A percentile compares a stretch with the other conserved stretches of the same genome.
These are phyloP conservation scores for Pseudogymnoascus sp. DNA, from an alignment of 2,329 filamentous ascomycete genomes.

Conservation along the genomic window DNA sequence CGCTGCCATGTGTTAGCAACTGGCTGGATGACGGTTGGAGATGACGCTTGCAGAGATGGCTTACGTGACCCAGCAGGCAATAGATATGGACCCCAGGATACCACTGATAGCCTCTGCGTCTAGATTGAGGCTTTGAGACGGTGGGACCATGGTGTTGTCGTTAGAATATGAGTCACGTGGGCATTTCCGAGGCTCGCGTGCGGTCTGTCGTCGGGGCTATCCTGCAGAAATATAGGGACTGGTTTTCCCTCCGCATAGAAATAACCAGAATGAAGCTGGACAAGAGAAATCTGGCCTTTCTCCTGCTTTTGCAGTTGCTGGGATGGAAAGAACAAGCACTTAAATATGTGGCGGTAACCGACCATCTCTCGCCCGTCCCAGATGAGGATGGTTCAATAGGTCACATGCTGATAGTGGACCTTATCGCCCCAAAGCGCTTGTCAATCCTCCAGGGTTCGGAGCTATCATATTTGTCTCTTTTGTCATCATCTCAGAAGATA, in stretches of 20 bases:
- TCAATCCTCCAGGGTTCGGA: background rate
- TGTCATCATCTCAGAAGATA: background rate
- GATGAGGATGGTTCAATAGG: background rate
- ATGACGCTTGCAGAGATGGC: background rate
- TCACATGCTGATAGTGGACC: background rate
- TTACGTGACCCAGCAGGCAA: slow-evolving; percentile 86
- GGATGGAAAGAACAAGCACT: background rate
- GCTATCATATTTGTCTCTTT: background rate
- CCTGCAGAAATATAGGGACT: background rate
- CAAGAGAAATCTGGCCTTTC: background rate
- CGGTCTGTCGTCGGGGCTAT: background rate
- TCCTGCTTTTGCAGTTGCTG: background rate
- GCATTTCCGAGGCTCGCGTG: background rate
- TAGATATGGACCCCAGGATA: slow-evolving; percentile 92
- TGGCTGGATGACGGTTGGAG: background rate
- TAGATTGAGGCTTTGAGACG: slow-evolving; percentile 52
- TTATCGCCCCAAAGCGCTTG: background rate
- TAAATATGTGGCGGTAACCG: background rate
- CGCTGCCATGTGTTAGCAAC: slow-evolving; percentile 28
- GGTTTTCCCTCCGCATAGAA: background rate
- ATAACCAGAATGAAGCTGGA: background rate
- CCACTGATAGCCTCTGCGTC: slow-evolving; percentile 88
- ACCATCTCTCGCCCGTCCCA: background rate
- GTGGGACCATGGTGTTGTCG: slow-evolving; percentile 27
- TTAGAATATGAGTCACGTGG: background rate